A percentile compares a stretch with the other conserved stretches of the same genome.
Conservation (phyloP, 139 green algal species). For the Closterium sp. region DNA sequence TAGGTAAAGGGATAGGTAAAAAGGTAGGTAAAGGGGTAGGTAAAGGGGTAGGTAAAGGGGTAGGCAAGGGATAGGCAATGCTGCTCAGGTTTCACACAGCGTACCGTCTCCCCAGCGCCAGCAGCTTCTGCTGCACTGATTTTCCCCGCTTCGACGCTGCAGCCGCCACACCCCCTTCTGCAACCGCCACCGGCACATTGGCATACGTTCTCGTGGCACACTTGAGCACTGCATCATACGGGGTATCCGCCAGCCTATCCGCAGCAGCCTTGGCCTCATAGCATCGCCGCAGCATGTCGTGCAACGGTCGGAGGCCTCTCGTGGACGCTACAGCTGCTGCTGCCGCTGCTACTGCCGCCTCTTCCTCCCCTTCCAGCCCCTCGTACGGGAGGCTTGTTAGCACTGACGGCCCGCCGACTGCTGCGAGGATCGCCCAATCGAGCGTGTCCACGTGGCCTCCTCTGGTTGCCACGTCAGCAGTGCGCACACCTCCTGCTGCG, state of each 20-base stretch:
- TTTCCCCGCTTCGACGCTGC: neutral
- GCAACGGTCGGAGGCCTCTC: neutral
- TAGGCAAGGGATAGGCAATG: neutral
- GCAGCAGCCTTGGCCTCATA: neutral
- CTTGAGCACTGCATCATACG: neutral
- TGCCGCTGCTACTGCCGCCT: neutral
- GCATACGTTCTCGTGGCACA: neutral
- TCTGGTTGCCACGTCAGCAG: neutral
- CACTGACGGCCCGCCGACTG: neutral
- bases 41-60: neutral
- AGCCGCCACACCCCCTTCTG: neutral
- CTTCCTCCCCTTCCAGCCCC: neutral
- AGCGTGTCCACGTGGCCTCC: neutral
- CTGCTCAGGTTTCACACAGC: neutral
- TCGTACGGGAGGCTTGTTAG: neutral
- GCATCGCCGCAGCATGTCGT: neutral
- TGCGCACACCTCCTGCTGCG: neutral
- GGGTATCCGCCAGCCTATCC: neutral
- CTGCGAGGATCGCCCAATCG: neutral
- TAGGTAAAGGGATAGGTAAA: neutral
- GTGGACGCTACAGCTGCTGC: neutral
- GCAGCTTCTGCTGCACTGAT: conserved; percentile 2
- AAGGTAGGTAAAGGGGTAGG: neutral
- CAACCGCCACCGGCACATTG: neutral
- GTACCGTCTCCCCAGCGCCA: neutral